These are phyloP conservation scores for Beta vulgaris DNA, from an alignment of 148 eudicot genomes.

Conservation along the genomic window DNA sequence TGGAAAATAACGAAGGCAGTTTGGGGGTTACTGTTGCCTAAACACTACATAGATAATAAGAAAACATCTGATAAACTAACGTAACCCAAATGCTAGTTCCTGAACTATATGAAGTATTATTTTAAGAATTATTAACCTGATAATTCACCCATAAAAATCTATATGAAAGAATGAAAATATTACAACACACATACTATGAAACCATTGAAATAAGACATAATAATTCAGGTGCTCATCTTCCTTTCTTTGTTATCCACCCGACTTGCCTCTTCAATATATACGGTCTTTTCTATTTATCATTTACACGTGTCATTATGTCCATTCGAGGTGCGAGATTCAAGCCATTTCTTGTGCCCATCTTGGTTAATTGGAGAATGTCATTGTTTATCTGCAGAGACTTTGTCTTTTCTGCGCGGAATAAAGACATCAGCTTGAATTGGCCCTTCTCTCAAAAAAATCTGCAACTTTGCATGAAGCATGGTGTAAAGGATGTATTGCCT, in stretches of 20 bases:
- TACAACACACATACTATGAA: not conserved
- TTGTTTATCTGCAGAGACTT: slow-evolving; percentile 56
- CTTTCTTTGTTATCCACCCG: not conserved
- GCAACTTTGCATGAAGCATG: slow-evolving; percentile 69
- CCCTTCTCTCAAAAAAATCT: slow-evolving; percentile 73
- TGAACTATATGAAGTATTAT: not conserved
- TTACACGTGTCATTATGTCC: not conserved
- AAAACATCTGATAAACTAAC: no score
- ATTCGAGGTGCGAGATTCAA: not conserved
- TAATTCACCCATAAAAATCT: not conserved
- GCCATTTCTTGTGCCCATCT: not conserved
- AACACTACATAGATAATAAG: no score
- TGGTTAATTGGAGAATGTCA: slow-evolving; percentile 12
- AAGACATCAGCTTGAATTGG: slow-evolving; percentile 70
- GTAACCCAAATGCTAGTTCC: no score
- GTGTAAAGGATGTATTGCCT: slow-evolving; percentile 69
- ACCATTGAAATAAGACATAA: not conserved
- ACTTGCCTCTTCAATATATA: not conserved
- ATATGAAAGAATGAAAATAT: not conserved
- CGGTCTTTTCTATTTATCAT: not conserved
- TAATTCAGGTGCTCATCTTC: not conserved
- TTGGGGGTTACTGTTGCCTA: not conserved
- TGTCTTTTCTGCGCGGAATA: slow-evolving; percentile 62
- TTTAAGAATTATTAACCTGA: not conserved
- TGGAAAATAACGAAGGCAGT: not conserved